Percentiles rank a stretch among this genome's conserved stretches.
Evolutionary conservation across 1,284 basidiomycete genomes (phyloP).

Genomic region (Sanghuangporus sanghuang): DNA sequence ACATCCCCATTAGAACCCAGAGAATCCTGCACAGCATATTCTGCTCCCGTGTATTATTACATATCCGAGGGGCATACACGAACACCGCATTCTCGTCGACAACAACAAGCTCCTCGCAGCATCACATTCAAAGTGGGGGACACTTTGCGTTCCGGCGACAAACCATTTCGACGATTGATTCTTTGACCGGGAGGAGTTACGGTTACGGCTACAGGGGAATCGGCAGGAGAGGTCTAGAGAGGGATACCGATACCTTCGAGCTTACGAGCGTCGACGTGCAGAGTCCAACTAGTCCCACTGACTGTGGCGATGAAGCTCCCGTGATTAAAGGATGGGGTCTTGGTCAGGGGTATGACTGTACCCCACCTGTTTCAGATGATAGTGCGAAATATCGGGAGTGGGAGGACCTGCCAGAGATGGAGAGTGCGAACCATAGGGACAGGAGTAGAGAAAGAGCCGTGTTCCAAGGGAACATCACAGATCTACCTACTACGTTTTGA

Average conservation of each 20-base stretch:
- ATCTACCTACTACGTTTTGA: no score
- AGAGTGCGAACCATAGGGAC: no score
- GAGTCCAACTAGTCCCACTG: background rate
- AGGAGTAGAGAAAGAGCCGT: no score
- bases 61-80: constrained; percentile 16
- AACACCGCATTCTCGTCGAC: constrained; percentile 2
- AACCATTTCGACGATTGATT: background rate
- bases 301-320: background rate
- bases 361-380: background rate
- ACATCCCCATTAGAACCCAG: constrained; percentile 3
- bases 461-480: no score
- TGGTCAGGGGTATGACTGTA: background rate
- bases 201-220: background rate
- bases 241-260: background rate
- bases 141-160: background rate
- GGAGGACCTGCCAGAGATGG: background rate
- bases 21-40: constrained; percentile 16
- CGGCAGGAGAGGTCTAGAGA: background rate
- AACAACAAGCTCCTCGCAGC: background rate
- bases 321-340: background rate
- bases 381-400: background rate
- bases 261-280: background rate
- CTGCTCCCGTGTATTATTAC: constrained; percentile 15
- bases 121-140: background rate
- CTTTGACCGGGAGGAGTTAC: background rate